A percentile compares a stretch with the other conserved stretches of the same genome.
Conservation (phyloP, 257 asterid species). For the Cynanchum wilfordii region DNA sequence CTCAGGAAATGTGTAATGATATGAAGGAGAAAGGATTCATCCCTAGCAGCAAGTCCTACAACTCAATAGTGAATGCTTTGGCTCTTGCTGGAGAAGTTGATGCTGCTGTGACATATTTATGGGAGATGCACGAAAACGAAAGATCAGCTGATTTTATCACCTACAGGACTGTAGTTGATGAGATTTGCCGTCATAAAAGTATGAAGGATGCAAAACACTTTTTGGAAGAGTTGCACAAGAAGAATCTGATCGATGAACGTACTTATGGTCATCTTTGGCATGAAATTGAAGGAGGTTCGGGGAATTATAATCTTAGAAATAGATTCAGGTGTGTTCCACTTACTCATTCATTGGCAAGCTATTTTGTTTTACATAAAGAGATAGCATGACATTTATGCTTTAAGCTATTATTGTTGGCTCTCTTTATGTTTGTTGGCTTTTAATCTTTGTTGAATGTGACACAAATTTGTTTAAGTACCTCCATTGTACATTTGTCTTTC, state of each 20-base stretch:
- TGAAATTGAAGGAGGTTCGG: slow-evolving; percentile 46
- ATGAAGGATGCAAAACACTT: slow-evolving; percentile 46
- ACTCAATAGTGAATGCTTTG: slow-evolving; percentile 73
- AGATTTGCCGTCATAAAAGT: slow-evolving; percentile 49
- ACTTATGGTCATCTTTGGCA: slow-evolving; percentile 46
- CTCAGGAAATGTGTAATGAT: slow-evolving; percentile 57
- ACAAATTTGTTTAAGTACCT: not conserved
- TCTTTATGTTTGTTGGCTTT: not conserved
- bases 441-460: not conserved
- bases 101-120: slow-evolving; percentile 68
- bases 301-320: slow-evolving; percentile 19
- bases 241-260: slow-evolving; percentile 40
- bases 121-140: slow-evolving; percentile 64
- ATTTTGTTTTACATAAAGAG: not conserved
- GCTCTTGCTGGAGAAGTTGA: slow-evolving; percentile 78
- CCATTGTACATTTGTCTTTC: not conserved
- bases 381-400: not conserved
- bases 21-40: slow-evolving; percentile 71
- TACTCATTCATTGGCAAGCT: not conserved
- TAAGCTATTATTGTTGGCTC: not conserved
- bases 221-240: slow-evolving; percentile 54
- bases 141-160: slow-evolving; percentile 65
- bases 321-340: slow-evolving; percentile 27
- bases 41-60: slow-evolving; percentile 80
- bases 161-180: slow-evolving; percentile 66